Base-by-base conservation (phyloP, 179 eudicot species). In the Amaranthus tricolor region DNA sequence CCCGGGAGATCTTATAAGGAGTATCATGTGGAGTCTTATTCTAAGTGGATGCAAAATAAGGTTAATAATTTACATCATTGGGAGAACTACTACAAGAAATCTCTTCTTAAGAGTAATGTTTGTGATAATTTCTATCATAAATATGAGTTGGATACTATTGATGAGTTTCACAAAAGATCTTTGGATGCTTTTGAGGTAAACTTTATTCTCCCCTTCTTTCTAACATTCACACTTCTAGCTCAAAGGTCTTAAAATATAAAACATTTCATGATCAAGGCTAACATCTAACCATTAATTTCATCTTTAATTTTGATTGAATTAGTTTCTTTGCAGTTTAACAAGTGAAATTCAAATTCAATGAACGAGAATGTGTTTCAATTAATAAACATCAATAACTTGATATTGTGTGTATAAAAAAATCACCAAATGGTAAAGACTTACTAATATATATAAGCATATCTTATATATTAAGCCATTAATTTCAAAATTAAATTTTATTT, bases 31-130 rank as follows among this genome's bases (percentile, higher is more conserved):
- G 49, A 44, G 15, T 70, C 73, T 0, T 70, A 70, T 16, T 70
- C 73, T 2, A 43, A 55, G 21, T 70, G 73, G 73, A 70, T 70
- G 62, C 72, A 69, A 9, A 53, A 54, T 49, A 54, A 53, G 72
- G 57, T 69, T 53, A 9, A 31, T 21, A 16, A 54, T 31, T 8
- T 6, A 13, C 24, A 47, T 65, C 31, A 54, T 4, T 69, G 72
- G 72, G 49, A 69, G 5, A 24, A 14, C 0, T 54, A 24, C 48
- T 69, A 69, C 48, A 69, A 24, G 20, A 69, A 15, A 9, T 52
- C 63, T 44, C 6, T 70, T 70, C 6, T 70, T 9, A 31, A 70
- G 21, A 24, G 15, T 21, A 5, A 69, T 5, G 62, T 1, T 9
- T 65, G 69, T 52, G 8, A 2, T 5, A 47, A 65, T 6, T 65